These are phyloP conservation scores for Euphorbia schlechtendalii DNA, from an alignment of 441 rosid species.

Conservation along the genomic window DNA sequence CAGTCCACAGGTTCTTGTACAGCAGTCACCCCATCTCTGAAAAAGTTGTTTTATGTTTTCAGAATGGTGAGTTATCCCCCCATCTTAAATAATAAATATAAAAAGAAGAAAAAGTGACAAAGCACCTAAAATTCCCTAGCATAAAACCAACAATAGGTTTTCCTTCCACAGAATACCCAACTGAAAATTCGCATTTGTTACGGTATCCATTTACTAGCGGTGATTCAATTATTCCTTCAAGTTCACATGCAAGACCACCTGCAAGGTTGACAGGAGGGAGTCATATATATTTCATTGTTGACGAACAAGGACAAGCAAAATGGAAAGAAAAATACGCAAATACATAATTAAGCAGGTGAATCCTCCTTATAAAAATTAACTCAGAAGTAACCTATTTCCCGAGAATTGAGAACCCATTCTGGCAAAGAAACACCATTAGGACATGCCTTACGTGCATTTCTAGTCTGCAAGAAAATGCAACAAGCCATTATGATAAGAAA, in stretches of 20 bases:
- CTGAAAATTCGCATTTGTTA: conserved; percentile 94
- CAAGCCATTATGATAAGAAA: conserved; percentile 23
- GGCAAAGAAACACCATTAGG: conserved; percentile 74
- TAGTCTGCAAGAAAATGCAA: conserved; percentile 49
- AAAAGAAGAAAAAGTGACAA: background rate
- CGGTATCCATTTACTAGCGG: conserved; percentile 83
- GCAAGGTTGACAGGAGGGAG: conserved; percentile 9
- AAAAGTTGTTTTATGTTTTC: conserved; percentile 22
- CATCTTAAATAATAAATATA: background rate
- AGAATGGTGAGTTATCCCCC: background rate
- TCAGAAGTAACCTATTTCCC: conserved; percentile 58
- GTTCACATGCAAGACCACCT: conserved; percentile 87
- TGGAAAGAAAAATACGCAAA: background rate
- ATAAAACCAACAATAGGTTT: conserved; percentile 82
- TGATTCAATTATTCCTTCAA: conserved; percentile 79
- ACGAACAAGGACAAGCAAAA: background rate
- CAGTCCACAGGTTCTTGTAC: conserved; percentile 85
- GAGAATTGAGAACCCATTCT: conserved; percentile 68
- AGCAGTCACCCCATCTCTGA: conserved; percentile 93
- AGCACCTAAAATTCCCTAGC: conserved; percentile 89
- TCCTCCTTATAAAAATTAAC: conserved; percentile 6
- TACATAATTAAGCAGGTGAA: background rate
- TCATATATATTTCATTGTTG: background rate
- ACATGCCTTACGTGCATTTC: conserved; percentile 84
- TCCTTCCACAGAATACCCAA: conserved; percentile 77